A percentile compares a stretch with the other conserved stretches of the same genome.
These are phyloP conservation scores for Chaetomium fimeti DNA, from an alignment of 495 filamentous ascomycete genomes.

Conservation along the genomic window DNA sequence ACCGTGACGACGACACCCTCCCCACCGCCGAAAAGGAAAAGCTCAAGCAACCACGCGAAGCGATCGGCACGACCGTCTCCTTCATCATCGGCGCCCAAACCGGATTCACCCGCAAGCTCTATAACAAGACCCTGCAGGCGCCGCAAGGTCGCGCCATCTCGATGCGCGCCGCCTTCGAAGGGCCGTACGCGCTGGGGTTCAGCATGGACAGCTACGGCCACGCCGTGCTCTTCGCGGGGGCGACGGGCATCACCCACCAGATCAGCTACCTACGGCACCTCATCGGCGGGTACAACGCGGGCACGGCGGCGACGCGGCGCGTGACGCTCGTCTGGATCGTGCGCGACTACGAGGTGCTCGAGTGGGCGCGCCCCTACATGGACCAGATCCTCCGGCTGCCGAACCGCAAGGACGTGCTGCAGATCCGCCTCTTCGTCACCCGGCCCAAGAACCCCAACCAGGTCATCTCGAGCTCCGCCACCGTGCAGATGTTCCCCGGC, in stretches of 20 bases:
- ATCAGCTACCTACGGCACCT: constrained; percentile 84
- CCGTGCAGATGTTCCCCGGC: constrained; percentile 86
- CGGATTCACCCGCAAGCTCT: constrained; percentile 84
- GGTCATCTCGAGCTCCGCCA: constrained; percentile 65
- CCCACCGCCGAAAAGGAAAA: constrained; percentile 35
- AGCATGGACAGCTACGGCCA: constrained; percentile 87
- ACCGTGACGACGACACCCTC: constrained; percentile 29
- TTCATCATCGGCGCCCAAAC: constrained; percentile 82
- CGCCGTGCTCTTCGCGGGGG: constrained; percentile 83
- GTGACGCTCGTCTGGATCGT: constrained; percentile 89
- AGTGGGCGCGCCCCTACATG: constrained; percentile 96
- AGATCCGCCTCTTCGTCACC: constrained; percentile 85
- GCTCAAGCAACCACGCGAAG: constrained; percentile 23
- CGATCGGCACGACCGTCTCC: constrained; percentile 43
- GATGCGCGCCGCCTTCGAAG: constrained; percentile 63
- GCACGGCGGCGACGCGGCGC: constrained; percentile 74
- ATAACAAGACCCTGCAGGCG: constrained; percentile 44
- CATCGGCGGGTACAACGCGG: constrained; percentile 67
- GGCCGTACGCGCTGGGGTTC: constrained; percentile 82
- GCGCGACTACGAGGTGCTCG: constrained; percentile 78
- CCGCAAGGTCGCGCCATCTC: constrained; percentile 27
- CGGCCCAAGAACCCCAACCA: constrained; percentile 70
- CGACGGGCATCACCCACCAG: constrained; percentile 92
- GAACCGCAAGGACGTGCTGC: constrained; percentile 70
- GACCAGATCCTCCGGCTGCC: constrained; percentile 78